phyloP scores from a whole-genome alignment of 257 asterid genomes.

The Salvia rosmarinus region DNA sequence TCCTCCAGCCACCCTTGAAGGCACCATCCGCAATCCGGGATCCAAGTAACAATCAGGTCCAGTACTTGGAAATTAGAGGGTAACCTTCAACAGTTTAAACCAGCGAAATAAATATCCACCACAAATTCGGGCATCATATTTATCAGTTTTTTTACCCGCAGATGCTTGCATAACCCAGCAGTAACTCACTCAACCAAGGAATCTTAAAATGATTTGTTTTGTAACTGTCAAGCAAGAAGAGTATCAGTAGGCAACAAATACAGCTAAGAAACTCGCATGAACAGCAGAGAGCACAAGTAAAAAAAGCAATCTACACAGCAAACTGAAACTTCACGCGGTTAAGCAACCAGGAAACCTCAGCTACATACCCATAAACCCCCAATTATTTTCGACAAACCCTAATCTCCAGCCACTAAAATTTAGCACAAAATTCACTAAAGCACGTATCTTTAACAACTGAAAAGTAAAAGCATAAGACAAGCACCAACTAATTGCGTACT shows the following conservation, averaged over 20 bases:
- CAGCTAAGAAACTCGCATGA: background rate
- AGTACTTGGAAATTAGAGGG: constrained; percentile 19
- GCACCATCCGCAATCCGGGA: constrained; percentile 54
- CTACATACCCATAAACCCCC: background rate
- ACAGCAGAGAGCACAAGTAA: background rate
- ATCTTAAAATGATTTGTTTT: background rate
- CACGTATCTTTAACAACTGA: constrained; percentile 23
- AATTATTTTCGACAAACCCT: constrained; percentile 40
- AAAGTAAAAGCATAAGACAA: background rate
- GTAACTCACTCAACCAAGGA: constrained; percentile 24
- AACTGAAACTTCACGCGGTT: background rate
- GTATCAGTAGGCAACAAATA: constrained; percentile 21
- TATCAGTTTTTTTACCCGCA: constrained; percentile 8
- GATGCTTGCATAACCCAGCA: constrained; percentile 18
- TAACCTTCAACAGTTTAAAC: background rate
- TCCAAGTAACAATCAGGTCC: constrained; percentile 47
- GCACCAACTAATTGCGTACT: background rate
- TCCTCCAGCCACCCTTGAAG: constrained; percentile 70
- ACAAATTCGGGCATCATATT: background rate
- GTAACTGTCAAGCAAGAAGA: constrained; percentile 34
- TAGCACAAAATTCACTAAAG: constrained; percentile 25
- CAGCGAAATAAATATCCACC: constrained; percentile 15
- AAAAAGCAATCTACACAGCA: background rate
- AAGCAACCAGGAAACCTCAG: background rate
- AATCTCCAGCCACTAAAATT: constrained; percentile 25